Evolutionary conservation across 495 filamentous ascomycete species (phyloP).

Genomic region (Aspergillus homomorphus): DNA sequence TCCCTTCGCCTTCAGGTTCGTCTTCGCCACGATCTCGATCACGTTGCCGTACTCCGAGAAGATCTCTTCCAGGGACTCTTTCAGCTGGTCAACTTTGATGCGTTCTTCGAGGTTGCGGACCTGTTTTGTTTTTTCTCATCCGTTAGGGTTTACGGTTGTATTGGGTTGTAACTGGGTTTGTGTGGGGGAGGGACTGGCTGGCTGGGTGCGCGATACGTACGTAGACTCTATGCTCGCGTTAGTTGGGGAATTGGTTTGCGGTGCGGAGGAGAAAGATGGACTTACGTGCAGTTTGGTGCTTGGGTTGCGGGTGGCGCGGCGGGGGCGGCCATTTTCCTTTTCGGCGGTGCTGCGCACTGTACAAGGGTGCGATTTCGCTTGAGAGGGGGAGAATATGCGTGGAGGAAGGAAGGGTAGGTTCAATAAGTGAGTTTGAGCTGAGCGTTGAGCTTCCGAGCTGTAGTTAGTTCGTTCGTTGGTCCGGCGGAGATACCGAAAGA

Average conservation of each 20-base stretch:
- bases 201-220: too few species aligned
- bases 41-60: conserved; percentile 91
- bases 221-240: conserved; percentile 46
- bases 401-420: neutral
- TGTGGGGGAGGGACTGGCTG: conserved; percentile 17
- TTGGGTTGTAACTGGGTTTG: conserved; percentile 15
- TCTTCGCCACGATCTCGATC: conserved; percentile 90
- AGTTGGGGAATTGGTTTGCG: conserved; percentile 3
- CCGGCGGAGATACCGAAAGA: neutral
- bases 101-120: conserved; percentile 92
- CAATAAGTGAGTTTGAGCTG: neutral
- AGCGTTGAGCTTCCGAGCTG: neutral
- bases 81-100: conserved; percentile 77
- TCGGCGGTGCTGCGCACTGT: conserved; percentile 18
- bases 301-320: conserved; percentile 26
- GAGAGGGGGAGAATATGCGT: too few species aligned
- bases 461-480: neutral
- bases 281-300: conserved; percentile 51
- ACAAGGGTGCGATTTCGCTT: conserved; percentile 16
- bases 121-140: conserved; percentile 46
- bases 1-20: conserved; percentile 85
- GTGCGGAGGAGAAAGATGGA: conserved; percentile 10
- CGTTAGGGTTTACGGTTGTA: conserved; percentile 17
- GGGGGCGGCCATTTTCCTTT: conserved; percentile 43
- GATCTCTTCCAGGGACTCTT: conserved; percentile 67